phyloP scores from a whole-genome alignment of 352 stramenopile species.

The Phytophthora podocarpi region DNA sequence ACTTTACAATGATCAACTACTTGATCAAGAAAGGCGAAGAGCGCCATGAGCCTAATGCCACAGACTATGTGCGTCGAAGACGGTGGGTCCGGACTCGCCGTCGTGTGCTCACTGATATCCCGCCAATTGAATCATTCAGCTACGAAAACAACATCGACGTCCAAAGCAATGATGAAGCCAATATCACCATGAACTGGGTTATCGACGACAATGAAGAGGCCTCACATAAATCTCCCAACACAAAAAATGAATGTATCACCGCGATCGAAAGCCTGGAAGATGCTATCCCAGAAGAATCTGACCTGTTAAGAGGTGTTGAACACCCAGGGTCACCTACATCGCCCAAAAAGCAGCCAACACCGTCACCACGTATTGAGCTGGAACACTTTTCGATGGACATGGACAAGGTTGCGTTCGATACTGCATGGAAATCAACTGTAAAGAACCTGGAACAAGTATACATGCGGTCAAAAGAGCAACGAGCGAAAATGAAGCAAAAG shows the following conservation, averaged over 20 bases:
- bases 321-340: neutral
- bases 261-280: slow-evolving; percentile 10
- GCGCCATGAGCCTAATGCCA: slow-evolving; percentile 55
- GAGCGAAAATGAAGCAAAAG: slow-evolving; percentile 45
- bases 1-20: slow-evolving; percentile 83
- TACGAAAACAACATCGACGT: slow-evolving; percentile 22
- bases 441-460: slow-evolving; percentile 62
- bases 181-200: slow-evolving; percentile 23
- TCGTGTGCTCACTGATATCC: slow-evolving; percentile 27
- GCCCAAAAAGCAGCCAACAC: neutral
- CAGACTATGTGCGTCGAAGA: slow-evolving; percentile 71
- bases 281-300: neutral
- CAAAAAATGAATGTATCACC: neutral
- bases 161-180: slow-evolving; percentile 30
- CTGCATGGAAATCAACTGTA: slow-evolving; percentile 52
- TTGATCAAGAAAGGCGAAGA: slow-evolving; percentile 62
- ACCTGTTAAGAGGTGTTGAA: neutral
- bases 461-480: slow-evolving; percentile 46
- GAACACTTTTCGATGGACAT: slow-evolving; percentile 48
- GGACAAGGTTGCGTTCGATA: slow-evolving; percentile 58
- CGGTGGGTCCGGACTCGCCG: slow-evolving; percentile 67
- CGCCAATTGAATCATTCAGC: neutral
- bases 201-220: slow-evolving; percentile 37
- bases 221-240: slow-evolving; percentile 20
- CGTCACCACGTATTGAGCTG: slow-evolving; percentile 21